Conservation (phyloP, 768 basidiomycete species). For the Boletus huronensis region DNA sequence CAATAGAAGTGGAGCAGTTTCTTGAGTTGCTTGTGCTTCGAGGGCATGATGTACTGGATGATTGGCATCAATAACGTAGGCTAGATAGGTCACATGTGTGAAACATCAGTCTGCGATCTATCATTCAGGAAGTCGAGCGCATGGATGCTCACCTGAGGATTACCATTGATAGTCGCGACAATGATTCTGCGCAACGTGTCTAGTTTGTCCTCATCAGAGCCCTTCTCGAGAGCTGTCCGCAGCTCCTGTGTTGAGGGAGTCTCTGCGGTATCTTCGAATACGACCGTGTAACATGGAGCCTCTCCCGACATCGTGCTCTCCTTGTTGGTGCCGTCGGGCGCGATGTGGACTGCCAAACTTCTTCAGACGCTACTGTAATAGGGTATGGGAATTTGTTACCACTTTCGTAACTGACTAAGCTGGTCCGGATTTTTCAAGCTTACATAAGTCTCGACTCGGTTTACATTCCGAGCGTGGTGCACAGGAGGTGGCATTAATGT, state of each 20-base stretch:
- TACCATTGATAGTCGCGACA: conserved; percentile 90
- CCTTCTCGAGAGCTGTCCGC: conserved; percentile 83
- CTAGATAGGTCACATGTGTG: conserved; percentile 36
- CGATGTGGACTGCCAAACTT: conserved; percentile 4
- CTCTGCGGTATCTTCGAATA: conserved; percentile 71
- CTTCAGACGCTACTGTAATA: background rate
- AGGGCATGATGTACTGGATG: conserved; percentile 97
- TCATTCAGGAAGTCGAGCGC: background rate
- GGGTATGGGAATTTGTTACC: conserved; percentile 7
- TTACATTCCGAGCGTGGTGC: too few relatives aligned
- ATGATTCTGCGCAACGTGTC: conserved; percentile 95
- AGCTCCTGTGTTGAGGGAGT: conserved; percentile 80
- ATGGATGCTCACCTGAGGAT: conserved; percentile 65
- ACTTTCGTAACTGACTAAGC: too few relatives aligned
- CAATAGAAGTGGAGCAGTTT: conserved; percentile 94
- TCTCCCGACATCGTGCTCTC: conserved; percentile 41
- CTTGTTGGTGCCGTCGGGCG: conserved; percentile 9
- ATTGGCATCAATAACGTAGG: conserved; percentile 95
- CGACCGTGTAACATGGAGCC: conserved; percentile 71
- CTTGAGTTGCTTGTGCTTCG: conserved; percentile 93
- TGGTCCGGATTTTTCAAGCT: too few relatives aligned
- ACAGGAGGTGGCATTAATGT: too few relatives aligned
- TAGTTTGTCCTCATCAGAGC: conserved; percentile 93
- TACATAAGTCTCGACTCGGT: too few relatives aligned
- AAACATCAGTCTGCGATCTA: background rate